Evolutionary conservation across 2,329 filamentous ascomycete species (phyloP), one percentile per base, ranked within the genome.

Genomic region (Aurifilum marmelostoma): DNA sequence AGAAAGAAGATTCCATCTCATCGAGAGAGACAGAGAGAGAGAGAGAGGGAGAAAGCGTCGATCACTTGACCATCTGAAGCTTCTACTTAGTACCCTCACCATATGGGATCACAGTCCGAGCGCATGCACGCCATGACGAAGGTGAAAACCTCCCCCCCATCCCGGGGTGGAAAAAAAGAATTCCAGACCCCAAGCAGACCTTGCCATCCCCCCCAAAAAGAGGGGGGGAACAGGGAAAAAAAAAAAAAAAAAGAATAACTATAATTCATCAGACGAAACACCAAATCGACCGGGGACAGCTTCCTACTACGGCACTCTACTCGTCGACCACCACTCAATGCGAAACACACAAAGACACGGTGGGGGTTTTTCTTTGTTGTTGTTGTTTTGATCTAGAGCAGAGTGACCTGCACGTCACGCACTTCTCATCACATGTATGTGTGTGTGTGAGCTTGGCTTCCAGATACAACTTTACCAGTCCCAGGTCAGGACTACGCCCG

Each of bases 231-330:
- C 2, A 6, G 1, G 41, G 41, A 18, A 47, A 6, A n/a, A 18
- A 34, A 34, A 8, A 4, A 34, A 8, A 34, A 12, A 21, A 8
- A 47, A 8, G 43, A n/a, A n/a, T 47, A 29, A 56, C 3, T 27
- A 29, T 27, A 47, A 47, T n/a, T 47, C 21, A 56, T 56, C 52
- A 56, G 52, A 56, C 52, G 52, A 56, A 56, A 56, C 52, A 29
- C 52, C 52, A 56, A n/a, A n/a, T 27, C 12, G 52, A 29, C 52
- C 27, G 27, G 43, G 43, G 43, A 47, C 18, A 2, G n/a, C 21
- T 47, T 18, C 21, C 43, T 47, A 47, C 43, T 47, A n/a, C 1
- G 43, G 43, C n/a, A 29, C 4, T 56, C 24, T 29, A 27, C 14
- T 29, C 52, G 1, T 16, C 32, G 5, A 29, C 24, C 9, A 29